These are phyloP conservation scores for Fusarium sp. DNA, from an alignment of 2,329 filamentous ascomycete genomes.

Conservation along the genomic window DNA sequence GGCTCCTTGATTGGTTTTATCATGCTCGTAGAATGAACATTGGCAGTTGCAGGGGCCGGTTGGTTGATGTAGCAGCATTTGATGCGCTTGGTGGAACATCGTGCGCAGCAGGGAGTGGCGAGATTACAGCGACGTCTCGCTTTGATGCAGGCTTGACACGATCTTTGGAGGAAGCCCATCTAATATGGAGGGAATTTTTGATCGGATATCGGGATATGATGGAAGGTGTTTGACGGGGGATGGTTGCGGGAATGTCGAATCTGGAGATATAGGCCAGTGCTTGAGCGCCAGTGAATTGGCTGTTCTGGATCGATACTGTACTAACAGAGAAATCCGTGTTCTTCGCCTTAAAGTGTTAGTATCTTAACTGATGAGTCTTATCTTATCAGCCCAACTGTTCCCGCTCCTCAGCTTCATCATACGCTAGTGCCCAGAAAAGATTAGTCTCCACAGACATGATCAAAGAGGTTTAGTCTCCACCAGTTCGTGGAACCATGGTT, in stretches of 20 bases:
- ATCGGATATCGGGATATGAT: too few species aligned
- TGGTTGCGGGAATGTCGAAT: neutral
- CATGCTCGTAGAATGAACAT: too few species aligned
- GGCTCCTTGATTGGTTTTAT: accelerated
- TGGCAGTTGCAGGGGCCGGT: neutral
- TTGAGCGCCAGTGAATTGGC: neutral
- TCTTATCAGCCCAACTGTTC: neutral
- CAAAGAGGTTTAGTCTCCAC: constrained; percentile 19
- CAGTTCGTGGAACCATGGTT: accelerated
- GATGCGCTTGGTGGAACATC: constrained; percentile 14
- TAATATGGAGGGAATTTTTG: too few species aligned
- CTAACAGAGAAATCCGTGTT: neutral
- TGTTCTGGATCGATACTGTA: neutral
- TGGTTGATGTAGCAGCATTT: constrained; percentile 11
- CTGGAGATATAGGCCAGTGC: neutral
- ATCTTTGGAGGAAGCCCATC: neutral
- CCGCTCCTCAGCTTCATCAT: accelerated
- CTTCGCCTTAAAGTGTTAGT: too few species aligned
- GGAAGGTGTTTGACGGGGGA: too few species aligned
- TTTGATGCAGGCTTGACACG: constrained; percentile 5
- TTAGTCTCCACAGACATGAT: neutral
- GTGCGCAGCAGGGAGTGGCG: constrained; percentile 2
- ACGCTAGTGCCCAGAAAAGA: neutral
- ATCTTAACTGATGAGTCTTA: accelerated
- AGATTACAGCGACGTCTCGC: constrained; percentile 15